Percentiles rank a stretch among this genome's conserved stretches.
Evolutionary conservation across 768 basidiomycete species (phyloP).

Genomic region (Russula compacta): DNA sequence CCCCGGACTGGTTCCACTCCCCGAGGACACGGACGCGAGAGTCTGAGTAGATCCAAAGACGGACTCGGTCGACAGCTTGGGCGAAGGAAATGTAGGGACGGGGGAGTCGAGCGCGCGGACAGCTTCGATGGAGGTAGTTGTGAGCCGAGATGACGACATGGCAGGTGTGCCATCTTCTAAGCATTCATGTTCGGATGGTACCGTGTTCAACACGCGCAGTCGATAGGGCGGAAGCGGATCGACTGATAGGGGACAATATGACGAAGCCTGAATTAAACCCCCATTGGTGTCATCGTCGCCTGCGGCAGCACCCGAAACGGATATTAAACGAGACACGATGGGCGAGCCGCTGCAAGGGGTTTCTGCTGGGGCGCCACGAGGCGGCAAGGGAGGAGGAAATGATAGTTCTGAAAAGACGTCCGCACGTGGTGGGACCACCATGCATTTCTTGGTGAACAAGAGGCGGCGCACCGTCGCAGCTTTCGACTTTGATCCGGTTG

Average conservation of each 20-base stretch:
- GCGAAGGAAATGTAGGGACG: conserved; percentile 10
- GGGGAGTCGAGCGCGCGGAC: conserved; percentile 19
- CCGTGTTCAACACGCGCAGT: conserved; percentile 3
- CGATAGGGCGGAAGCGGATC: conserved; percentile 16
- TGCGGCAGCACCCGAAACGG: too few relatives aligned
- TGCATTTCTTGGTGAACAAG: conserved; percentile 3
- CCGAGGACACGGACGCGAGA: neutral
- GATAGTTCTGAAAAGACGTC: conserved; percentile 3
- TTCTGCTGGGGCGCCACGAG: neutral
- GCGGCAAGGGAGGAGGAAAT: neutral
- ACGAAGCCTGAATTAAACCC: neutral
- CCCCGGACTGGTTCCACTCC: neutral
- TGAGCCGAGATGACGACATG: neutral
- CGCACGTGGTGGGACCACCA: neutral
- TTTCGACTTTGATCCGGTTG: neutral
- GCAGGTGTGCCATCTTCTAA: neutral
- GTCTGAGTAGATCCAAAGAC: conserved; percentile 13
- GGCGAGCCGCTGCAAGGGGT: too few relatives aligned
- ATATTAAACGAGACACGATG: neutral
- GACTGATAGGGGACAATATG: neutral
- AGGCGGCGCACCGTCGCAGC: neutral
- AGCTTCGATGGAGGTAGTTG: conserved; percentile 11
- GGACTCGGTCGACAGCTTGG: conserved; percentile 7
- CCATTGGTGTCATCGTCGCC: neutral
- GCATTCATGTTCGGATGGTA: neutral